Evolutionary conservation across 176 grass and related monocot genomes (phyloP).

Genomic region (Paspalum notatum): DNA sequence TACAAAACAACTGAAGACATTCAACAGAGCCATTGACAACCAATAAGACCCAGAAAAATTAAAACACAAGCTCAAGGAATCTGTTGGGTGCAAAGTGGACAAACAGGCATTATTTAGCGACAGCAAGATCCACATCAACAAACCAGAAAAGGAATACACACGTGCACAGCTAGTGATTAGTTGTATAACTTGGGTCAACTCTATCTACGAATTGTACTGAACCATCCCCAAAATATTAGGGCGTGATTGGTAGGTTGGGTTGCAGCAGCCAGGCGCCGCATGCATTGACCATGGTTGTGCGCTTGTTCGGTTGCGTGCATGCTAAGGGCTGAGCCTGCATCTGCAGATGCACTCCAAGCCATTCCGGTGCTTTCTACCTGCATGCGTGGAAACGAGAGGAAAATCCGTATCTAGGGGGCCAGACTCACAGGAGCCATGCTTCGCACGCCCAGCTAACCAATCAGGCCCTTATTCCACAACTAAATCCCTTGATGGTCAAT

Average conservation of each 20-base stretch:
- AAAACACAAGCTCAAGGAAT: background rate
- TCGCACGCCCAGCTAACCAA: too few relatives aligned
- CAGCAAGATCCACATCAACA: background rate
- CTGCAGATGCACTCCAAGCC: too few relatives aligned
- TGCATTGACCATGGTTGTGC: too few relatives aligned
- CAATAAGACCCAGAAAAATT: background rate
- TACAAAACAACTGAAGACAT: background rate
- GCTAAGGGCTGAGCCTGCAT: too few relatives aligned
- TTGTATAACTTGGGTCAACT: background rate
- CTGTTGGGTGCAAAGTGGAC: background rate
- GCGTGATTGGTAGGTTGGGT: too few relatives aligned
- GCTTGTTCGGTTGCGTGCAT: too few relatives aligned
- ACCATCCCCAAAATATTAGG: background rate
- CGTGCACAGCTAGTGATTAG: background rate
- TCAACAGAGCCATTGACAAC: background rate
- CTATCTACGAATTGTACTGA: background rate
- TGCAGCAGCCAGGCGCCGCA: too few relatives aligned
- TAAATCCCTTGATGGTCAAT: background rate
- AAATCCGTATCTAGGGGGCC: too few relatives aligned
- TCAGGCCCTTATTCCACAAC: background rate
- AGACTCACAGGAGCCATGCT: too few relatives aligned
- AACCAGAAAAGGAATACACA: background rate
- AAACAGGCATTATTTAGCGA: background rate
- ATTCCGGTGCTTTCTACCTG: too few relatives aligned
- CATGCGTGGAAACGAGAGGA: too few relatives aligned